Base-by-base conservation (phyloP, 2,329 filamentous ascomycete genomes). In the Juglanconis sp. region DNA sequence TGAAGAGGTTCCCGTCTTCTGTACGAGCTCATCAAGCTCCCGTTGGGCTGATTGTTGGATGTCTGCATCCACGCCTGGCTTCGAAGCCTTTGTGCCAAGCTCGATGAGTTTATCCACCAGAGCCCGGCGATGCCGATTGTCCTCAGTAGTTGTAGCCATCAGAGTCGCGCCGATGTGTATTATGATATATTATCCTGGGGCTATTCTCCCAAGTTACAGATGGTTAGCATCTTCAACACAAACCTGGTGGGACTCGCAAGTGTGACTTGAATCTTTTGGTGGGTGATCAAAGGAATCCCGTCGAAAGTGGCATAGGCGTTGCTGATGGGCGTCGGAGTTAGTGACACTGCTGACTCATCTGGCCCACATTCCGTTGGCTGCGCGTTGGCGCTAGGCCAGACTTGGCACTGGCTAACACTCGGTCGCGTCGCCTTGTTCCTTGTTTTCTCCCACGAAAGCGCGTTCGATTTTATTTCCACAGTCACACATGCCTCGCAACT, bases 31-130 rank as follows among this genome's bases (percentile, higher is more conserved):
- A 48, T 78, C 70, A 51, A 83, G 82, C 55, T 78, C 75, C 44
- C 69, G 66, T 10, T 76, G 74, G 3, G 70, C 69, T 57, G 74
- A 65, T 8, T 61, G 67, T 48, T 74, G 74, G 8, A 68, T 69
- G 44, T 17, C 53, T 31, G 68, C 65, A 7, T 69, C 67, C 10
- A 67, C 64, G 4, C 70, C 72, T 2, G 82, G 81, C 54, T 79
- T 72, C 60, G 82, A 85, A 1, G 82, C 82, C 47, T 75, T 78
- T 34, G 73, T 78, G 4, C 77, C 81, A 13, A 74, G 68, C n/a
- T 76, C 70, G 34, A 74, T 65, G 46, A 76, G 68, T 4, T 70
- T 70, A 40, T 73, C 68, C 7, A 77, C 66, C 30, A 76, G 59
- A 35, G 65, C 68, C 55, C 69, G 66, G 46, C 68, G 70, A 54